phyloP scores from a whole-genome alignment of 2,329 filamentous ascomycete genomes.

The Trichophyton schoenleinii region DNA sequence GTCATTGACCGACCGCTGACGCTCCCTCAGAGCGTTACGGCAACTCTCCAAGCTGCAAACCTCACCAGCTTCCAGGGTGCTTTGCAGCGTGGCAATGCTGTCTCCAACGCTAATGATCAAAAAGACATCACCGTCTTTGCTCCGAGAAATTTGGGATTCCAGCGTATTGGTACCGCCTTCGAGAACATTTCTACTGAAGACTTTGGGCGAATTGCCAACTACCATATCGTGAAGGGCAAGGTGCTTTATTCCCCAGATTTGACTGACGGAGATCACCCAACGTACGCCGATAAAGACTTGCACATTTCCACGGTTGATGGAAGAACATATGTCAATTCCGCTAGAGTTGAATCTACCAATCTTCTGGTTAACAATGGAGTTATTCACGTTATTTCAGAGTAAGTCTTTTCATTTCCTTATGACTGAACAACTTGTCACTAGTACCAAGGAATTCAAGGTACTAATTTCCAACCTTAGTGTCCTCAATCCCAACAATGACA shows the following conservation, averaged over 20 bases:
- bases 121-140: constrained; percentile 25
- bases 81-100: constrained; percentile 30
- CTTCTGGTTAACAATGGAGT: constrained; percentile 45
- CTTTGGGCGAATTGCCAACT: constrained; percentile 44
- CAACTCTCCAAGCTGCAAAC: constrained; percentile 32
- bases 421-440: too few species aligned
- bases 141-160: constrained; percentile 11
- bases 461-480: constrained; percentile 29
- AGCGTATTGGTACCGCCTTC: constrained; percentile 8
- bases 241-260: constrained; percentile 42
- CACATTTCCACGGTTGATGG: constrained; percentile 34
- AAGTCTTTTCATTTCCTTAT: constrained; percentile 16
- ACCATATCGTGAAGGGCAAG: constrained; percentile 49
- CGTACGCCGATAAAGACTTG: constrained; percentile 36
- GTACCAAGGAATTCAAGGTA: neutral
- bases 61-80: constrained; percentile 39
- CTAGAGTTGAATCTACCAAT: constrained; percentile 38
- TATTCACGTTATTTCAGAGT: constrained; percentile 47
- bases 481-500: constrained; percentile 44
- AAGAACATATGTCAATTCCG: constrained; percentile 40
- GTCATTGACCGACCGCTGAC: constrained; percentile 39
- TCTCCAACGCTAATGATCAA: constrained; percentile 25
- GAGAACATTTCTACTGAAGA: constrained; percentile 23
- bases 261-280: constrained; percentile 26
- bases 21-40: constrained; percentile 34